Evolutionary conservation across 2,329 filamentous ascomycete species (phyloP).

Genomic region (Stagonosporopsis cucurbitacearum): DNA sequence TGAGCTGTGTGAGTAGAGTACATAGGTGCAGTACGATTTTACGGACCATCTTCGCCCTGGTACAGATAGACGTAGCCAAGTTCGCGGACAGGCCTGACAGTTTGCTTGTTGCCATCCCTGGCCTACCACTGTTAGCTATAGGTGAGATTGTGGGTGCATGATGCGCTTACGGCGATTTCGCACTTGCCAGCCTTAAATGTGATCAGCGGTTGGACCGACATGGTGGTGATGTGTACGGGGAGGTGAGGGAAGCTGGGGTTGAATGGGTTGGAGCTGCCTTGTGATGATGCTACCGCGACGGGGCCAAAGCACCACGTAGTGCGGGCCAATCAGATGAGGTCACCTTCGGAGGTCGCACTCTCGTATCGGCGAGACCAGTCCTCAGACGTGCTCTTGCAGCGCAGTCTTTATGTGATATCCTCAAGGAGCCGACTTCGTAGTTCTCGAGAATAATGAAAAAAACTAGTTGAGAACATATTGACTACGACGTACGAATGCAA

Average conservation of each 20-base stretch:
- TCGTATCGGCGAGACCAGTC: neutral
- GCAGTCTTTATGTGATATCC: no score
- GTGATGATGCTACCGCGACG: neutral
- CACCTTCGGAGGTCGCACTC: neutral
- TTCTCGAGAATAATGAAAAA: no score
- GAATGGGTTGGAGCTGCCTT: constrained; percentile 29
- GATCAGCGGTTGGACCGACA: constrained; percentile 86
- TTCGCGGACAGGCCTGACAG: constrained; percentile 74
- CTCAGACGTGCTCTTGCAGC: no score
- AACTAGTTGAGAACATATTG: neutral
- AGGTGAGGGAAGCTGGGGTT: constrained; percentile 20
- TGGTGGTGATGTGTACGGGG: constrained; percentile 49
- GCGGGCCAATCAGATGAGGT: constrained; percentile 4
- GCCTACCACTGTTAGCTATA: constrained; percentile 31
- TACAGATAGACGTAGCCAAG: constrained; percentile 93
- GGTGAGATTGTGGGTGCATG: neutral
- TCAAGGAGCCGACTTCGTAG: no score
- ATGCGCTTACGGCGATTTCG: constrained; percentile 74
- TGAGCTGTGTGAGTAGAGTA: constrained; percentile 46
- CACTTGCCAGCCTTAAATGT: constrained; percentile 96
- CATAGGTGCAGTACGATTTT: neutral
- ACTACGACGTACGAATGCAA: no score
- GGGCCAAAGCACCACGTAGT: neutral
- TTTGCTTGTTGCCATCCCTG: constrained; percentile 49
- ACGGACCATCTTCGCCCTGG: constrained; percentile 76